Conservation (phyloP, 768 basidiomycete genomes). For the Neoboletus brunneissimus region DNA sequence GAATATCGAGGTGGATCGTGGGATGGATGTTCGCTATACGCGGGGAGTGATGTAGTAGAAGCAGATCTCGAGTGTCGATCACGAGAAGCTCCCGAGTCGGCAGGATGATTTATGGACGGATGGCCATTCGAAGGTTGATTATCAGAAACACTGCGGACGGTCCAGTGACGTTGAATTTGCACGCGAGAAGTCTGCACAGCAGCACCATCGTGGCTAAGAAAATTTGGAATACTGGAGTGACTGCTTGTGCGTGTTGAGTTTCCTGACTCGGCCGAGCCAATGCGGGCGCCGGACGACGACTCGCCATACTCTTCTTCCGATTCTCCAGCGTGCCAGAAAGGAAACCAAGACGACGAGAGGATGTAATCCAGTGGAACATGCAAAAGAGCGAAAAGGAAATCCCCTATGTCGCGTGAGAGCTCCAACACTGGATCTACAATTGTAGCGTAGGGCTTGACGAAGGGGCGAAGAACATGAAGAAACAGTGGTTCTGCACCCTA, state of each 20-base stretch:
- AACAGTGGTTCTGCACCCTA: constrained; percentile 87
- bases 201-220: constrained; percentile 2
- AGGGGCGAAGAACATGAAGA: constrained; percentile 74
- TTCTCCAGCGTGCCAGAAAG: constrained; percentile 20
- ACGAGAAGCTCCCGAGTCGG: constrained; percentile 2
- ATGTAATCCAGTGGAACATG: constrained; percentile 41
- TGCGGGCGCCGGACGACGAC: background rate
- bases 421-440: constrained; percentile 67
- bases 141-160: constrained; percentile 21
- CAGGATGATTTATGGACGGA: constrained; percentile 1
- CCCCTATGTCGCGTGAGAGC: constrained; percentile 58
- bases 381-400: constrained; percentile 48
- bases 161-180: constrained; percentile 5
- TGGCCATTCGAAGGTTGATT: constrained; percentile 3
- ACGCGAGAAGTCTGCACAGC: constrained; percentile 9
- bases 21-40: constrained; percentile 23
- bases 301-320: constrained; percentile 6
- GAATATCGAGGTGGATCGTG: constrained; percentile 26
- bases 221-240: constrained; percentile 12
- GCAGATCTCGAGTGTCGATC: constrained; percentile 12
- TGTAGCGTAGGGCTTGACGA: constrained; percentile 69
- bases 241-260: constrained; percentile 6
- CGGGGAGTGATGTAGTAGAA: constrained; percentile 23
- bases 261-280: constrained; percentile 1
- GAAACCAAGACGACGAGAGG: constrained; percentile 31